Evolutionary conservation across 148 eudicot species (phyloP).

Genomic region (Cornus controversa): DNA sequence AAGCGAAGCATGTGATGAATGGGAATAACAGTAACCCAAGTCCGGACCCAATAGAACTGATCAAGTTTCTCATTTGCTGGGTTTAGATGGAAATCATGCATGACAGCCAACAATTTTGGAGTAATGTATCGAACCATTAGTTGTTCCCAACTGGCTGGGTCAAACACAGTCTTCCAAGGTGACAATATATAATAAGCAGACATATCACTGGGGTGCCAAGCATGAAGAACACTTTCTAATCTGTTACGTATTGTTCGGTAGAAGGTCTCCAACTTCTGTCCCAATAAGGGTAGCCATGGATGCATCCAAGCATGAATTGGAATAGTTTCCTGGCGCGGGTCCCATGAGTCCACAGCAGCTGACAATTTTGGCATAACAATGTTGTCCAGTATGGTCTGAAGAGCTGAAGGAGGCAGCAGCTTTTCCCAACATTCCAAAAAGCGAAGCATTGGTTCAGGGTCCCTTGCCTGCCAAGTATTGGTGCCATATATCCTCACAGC

Average conservation of each 20-base stretch:
- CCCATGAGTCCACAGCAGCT: slow-evolving; percentile 83
- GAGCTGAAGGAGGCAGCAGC: too few species aligned
- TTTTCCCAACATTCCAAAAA: too few species aligned
- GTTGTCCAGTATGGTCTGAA: too few species aligned
- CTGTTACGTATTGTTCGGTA: slow-evolving; percentile 60
- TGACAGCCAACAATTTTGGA: slow-evolving; percentile 61
- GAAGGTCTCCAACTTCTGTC: slow-evolving; percentile 63
- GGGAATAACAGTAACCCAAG: slow-evolving; percentile 74
- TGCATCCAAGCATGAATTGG: slow-evolving; percentile 90
- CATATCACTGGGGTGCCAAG: slow-evolving; percentile 90
- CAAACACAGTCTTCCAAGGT: slow-evolving; percentile 89
- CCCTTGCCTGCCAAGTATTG: too few species aligned
- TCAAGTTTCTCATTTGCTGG: slow-evolving; percentile 76
- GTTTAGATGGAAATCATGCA: slow-evolving; percentile 76
- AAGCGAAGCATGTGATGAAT: slow-evolving; percentile 70
- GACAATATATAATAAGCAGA: slow-evolving; percentile 64
- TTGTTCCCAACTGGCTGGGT: slow-evolving; percentile 80
- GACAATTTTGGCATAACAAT: slow-evolving; percentile 83
- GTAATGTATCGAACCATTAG: slow-evolving; percentile 69
- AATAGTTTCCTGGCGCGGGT: slow-evolving; percentile 76
- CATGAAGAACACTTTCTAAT: slow-evolving; percentile 67
- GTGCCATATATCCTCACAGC: too few species aligned
- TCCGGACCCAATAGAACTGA: slow-evolving; percentile 60
- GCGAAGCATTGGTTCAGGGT: too few species aligned
- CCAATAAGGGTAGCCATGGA: slow-evolving; percentile 87